A percentile compares a stretch with the other conserved stretches of the same genome.
Evolutionary conservation across 2,329 filamentous ascomycete genomes (phyloP).

Genomic region (Fusarium graminum): DNA sequence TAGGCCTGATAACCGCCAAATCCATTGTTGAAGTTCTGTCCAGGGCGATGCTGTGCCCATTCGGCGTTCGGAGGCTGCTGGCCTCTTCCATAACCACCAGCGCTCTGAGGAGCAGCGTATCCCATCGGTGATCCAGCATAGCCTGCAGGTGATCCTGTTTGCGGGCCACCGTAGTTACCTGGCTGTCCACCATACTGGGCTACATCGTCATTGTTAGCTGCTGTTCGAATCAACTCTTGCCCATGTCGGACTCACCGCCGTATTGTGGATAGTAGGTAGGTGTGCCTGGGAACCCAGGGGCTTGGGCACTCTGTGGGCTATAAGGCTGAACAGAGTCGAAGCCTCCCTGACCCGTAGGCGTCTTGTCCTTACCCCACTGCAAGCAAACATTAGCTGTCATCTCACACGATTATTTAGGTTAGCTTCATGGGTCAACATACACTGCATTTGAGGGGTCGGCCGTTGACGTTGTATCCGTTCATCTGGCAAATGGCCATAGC

Average conservation of each 20-base stretch:
- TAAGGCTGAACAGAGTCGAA: conserved; percentile 83
- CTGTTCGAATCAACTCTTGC: background rate
- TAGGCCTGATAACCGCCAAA: conserved; percentile 75
- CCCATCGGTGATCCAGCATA: conserved; percentile 77
- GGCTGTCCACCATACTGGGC: conserved; percentile 74
- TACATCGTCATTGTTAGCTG: conserved; percentile 51
- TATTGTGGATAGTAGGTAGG: conserved; percentile 96
- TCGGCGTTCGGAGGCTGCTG: conserved; percentile 69
- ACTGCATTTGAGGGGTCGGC: conserved; percentile 96
- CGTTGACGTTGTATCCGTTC: conserved; percentile 98
- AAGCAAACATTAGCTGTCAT: conserved; percentile 42
- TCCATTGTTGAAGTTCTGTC: conserved; percentile 71
- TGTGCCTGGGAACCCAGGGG: conserved; percentile 80
- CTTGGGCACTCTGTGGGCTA: conserved; percentile 80
- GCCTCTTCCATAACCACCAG: conserved; percentile 87
- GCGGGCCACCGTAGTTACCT: conserved; percentile 73
- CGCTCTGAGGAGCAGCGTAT: conserved; percentile 79
- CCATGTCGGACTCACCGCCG: conserved; percentile 70
- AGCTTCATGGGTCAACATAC: conserved; percentile 70
- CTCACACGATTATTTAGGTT: background rate
- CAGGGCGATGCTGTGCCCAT: conserved; percentile 65
- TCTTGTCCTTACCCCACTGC: conserved; percentile 99
- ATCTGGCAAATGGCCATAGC: conserved; percentile 98
- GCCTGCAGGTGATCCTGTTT: conserved; percentile 71
- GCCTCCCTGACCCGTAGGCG: conserved; percentile 75